phyloP scores from a whole-genome alignment of 257 asterid species.

The Dorcoceras hygrometricum region DNA sequence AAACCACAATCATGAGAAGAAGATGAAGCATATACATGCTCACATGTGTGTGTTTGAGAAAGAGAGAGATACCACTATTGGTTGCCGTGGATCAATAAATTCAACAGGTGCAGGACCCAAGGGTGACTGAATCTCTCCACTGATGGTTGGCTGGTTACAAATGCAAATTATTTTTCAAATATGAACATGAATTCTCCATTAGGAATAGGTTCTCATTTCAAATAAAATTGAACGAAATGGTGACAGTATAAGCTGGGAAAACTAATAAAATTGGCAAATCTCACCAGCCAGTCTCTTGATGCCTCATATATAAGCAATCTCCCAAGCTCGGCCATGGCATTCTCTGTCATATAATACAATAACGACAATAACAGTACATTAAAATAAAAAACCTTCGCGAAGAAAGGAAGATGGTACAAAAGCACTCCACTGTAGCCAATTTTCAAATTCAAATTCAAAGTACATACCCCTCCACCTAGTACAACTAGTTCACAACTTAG shows the following conservation, averaged over 20 bases:
- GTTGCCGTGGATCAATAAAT: conserved; percentile 96
- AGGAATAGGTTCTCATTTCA: background rate
- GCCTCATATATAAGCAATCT: conserved; percentile 93
- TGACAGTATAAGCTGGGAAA: background rate
- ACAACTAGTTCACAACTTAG: conserved; percentile 1
- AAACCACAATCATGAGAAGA: no score
- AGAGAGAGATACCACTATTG: conserved; percentile 67
- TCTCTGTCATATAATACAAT: conserved; percentile 40
- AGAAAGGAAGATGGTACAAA: background rate
- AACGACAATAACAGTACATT: background rate
- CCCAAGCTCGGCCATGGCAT: conserved; percentile 99
- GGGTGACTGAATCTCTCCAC: conserved; percentile 91
- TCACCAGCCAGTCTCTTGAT: conserved; percentile 94
- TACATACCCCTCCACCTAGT: conserved; percentile 15
- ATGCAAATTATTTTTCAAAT: conserved; percentile 5
- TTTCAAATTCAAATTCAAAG: background rate
- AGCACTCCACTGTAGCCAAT: conserved; percentile 7
- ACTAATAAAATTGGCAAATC: conserved; percentile 22
- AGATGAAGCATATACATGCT: background rate
- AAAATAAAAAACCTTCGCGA: background rate
- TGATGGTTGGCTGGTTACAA: conserved; percentile 66
- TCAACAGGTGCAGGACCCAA: conserved; percentile 84
- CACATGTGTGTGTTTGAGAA: conserved; percentile 4
- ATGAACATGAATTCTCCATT: background rate
- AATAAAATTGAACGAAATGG: background rate